These are phyloP conservation scores for Syzygium aqueum DNA, from an alignment of 345 rosid species.

Conservation along the genomic window DNA sequence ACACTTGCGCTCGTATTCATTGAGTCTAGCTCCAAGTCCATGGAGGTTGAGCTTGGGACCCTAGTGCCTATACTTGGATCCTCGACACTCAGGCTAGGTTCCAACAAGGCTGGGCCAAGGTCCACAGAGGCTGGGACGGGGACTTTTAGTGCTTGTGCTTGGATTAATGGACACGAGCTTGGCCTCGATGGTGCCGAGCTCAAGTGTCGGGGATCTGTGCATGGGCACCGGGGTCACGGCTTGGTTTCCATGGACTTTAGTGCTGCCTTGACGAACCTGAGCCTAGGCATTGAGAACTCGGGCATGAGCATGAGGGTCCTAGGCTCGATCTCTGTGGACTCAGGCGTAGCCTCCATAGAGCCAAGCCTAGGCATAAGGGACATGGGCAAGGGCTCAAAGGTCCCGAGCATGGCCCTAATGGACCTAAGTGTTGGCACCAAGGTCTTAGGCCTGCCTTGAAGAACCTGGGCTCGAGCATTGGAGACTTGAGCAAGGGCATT, in stretches of 20 bases:
- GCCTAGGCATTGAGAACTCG: not conserved
- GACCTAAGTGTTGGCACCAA: not conserved
- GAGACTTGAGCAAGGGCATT: not conserved
- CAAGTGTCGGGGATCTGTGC: not conserved
- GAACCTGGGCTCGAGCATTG: rapidly evolving
- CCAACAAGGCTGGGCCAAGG: not conserved
- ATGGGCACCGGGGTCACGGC: not conserved
- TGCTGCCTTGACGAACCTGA: not conserved
- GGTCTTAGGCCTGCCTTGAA: not conserved
- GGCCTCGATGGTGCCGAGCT: not conserved
- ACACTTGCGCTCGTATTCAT: not conserved
- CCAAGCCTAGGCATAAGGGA: not conserved
- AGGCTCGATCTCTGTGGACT: not conserved
- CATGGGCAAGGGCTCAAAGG: not conserved
- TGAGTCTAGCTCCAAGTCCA: not conserved
- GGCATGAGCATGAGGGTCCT: not conserved
- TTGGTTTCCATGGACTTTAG: rapidly evolving
- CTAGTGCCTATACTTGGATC: not conserved
- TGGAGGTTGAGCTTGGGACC: not conserved
- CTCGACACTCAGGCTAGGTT: not conserved
- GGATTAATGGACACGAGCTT: not conserved
- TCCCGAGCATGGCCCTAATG: not conserved
- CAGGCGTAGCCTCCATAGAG: not conserved
- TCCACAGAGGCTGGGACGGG: not conserved
- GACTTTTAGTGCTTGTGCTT: not conserved